These are phyloP conservation scores for Dinochytrium kinnereticum DNA, from an alignment of 371 early-diverging fungal genomes.

Conservation along the genomic window DNA sequence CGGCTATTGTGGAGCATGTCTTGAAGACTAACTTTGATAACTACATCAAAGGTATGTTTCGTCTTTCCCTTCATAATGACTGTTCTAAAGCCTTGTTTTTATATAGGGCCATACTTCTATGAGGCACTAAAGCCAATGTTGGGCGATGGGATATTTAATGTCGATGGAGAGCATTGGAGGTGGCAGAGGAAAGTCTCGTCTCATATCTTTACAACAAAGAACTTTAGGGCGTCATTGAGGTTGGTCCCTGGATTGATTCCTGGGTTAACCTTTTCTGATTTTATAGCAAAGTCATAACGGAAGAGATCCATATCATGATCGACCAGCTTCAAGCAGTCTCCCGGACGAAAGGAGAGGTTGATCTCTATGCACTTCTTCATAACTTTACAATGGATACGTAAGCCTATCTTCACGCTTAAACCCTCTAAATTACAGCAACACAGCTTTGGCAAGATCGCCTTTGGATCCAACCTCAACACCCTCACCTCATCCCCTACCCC, in stretches of 20 bases:
- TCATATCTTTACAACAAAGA: conserved; percentile 15
- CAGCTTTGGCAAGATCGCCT: conserved; percentile 22
- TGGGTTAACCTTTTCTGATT: background rate
- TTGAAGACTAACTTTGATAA: conserved; percentile 40
- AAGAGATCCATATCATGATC: conserved; percentile 1
- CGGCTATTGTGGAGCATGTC: conserved; percentile 33
- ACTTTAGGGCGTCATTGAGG: conserved; percentile 8
- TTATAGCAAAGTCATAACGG: conserved; percentile 8
- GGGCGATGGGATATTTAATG: conserved; percentile 29
- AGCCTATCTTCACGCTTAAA: background rate
- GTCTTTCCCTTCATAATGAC: background rate
- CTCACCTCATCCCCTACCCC: background rate
- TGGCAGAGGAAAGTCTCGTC: conserved; percentile 22
- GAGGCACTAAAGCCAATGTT: conserved; percentile 18
- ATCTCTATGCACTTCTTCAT: conserved; percentile 9
- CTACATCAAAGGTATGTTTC: conserved; percentile 36
- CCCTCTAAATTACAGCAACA: background rate
- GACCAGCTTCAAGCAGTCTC: background rate
- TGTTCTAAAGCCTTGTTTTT: background rate
- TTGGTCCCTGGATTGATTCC: too few species aligned
- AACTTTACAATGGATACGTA: conserved; percentile 18
- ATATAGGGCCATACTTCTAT: background rate
- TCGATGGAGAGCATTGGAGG: conserved; percentile 22
- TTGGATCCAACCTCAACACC: conserved; percentile 4
- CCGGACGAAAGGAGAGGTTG: background rate